Conservation (phyloP, 495 filamentous ascomycete genomes). For the Durotheca rogersii region DNA sequence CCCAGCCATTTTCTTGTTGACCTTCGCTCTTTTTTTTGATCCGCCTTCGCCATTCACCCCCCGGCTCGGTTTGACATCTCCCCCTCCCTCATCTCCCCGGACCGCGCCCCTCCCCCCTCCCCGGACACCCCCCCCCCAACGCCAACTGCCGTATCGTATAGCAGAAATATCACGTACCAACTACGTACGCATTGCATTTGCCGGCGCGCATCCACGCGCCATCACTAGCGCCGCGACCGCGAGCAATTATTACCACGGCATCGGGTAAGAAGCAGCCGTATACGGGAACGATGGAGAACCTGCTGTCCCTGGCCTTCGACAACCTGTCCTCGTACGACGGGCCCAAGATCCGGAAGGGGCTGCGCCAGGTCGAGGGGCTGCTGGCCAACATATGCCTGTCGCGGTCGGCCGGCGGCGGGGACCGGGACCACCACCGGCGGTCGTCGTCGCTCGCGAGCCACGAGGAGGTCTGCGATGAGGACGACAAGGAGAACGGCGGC, state of each 20-base stretch:
- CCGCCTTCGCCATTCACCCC: too few species aligned
- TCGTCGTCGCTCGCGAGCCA: conserved; percentile 68
- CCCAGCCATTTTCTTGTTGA: conserved; percentile 27
- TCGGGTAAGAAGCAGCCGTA: too few species aligned
- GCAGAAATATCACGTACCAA: too few species aligned
- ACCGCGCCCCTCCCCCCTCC: conserved; percentile 4
- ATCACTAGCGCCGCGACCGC: too few species aligned
- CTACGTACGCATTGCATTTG: too few species aligned
- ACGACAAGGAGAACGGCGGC: too few species aligned
- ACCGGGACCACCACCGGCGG: conserved; percentile 48
- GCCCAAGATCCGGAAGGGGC: conserved; percentile 84
- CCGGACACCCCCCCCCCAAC: background rate
- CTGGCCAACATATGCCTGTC: conserved; percentile 94
- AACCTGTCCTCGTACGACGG: conserved; percentile 93
- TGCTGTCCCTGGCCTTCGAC: conserved; percentile 91
- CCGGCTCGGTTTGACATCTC: too few species aligned
- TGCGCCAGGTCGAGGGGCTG: conserved; percentile 93
- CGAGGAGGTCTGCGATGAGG: conserved; percentile 68
- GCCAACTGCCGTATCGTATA: too few species aligned
- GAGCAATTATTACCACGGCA: too few species aligned
- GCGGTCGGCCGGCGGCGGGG: conserved; percentile 66
- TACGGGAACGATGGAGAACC: conserved; percentile 97
- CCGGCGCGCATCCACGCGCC: too few species aligned
- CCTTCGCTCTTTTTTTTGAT: conserved; percentile 2
- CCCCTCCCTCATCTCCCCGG: conserved; percentile 1